Percentiles rank a stretch among this genome's conserved stretches.
Evolutionary conservation across 257 asterid genomes (phyloP).

Genomic region (Plantago major): DNA sequence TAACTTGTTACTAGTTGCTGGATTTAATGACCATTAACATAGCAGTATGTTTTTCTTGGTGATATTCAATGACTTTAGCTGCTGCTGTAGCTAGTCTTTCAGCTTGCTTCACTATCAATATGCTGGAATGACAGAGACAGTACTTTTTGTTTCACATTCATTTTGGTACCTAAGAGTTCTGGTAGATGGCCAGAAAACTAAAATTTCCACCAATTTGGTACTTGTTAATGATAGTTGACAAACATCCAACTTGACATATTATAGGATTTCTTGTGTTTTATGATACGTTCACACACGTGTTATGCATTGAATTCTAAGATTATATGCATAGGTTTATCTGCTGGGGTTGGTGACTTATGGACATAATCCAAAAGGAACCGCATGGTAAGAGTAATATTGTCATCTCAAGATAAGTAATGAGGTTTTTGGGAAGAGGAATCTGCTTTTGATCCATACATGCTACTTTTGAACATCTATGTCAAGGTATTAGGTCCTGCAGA

Average conservation of each 20-base stretch:
- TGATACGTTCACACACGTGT: neutral
- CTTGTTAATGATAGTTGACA: constrained; percentile 5
- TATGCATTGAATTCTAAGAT: neutral
- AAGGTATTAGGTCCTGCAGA: neutral
- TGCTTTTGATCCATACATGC: neutral
- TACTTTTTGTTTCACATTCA: constrained; percentile 1
- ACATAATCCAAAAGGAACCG: neutral
- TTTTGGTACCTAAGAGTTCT: neutral
- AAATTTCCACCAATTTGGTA: constrained; percentile 5
- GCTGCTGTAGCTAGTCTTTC: constrained; percentile 8
- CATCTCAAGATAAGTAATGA: neutral
- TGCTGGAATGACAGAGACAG: neutral
- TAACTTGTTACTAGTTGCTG: neutral
- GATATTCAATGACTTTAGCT: constrained; percentile 3
- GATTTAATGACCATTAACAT: neutral
- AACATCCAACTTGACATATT: constrained; percentile 5
- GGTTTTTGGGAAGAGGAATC: neutral
- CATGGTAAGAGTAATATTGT: neutral
- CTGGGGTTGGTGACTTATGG: constrained; percentile 8
- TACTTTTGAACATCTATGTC: neutral
- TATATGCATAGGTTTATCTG: neutral
- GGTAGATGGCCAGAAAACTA: neutral
- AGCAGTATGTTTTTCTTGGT: neutral
- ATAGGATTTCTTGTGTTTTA: neutral
- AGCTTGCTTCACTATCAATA: neutral